Percentiles rank a stretch among this genome's conserved stretches.
These are phyloP conservation scores for Hymenoscyphus occultus DNA, from an alignment of 2,329 filamentous ascomycete genomes.

Conservation along the genomic window DNA sequence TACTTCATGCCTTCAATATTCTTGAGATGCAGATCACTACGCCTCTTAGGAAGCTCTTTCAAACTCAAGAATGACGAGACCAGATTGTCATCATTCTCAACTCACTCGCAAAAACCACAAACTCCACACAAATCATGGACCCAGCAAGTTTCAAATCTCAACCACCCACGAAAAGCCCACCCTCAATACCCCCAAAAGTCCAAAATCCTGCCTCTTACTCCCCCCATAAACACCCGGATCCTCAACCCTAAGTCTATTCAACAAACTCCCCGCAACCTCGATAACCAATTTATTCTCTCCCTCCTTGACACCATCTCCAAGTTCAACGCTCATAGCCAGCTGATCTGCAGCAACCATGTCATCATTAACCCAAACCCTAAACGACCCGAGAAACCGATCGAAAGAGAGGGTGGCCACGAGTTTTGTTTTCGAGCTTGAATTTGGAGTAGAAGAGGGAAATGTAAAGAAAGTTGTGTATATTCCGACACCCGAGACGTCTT, in stretches of 20 bases:
- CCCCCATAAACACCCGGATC: not conserved
- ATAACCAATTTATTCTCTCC: constrained; percentile 6
- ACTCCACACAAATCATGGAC: no score
- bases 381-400: not conserved
- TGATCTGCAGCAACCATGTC: not conserved
- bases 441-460: not conserved
- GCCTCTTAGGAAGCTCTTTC: no score
- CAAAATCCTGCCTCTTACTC: constrained; percentile 5
- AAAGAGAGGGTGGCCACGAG: not conserved
- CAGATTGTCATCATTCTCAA: no score
- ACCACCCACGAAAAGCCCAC: not conserved
- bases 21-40: no score
- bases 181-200: not conserved
- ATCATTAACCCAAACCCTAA: constrained; percentile 3
- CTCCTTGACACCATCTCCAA: not conserved
- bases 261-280: constrained; percentile 6
- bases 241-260: constrained; percentile 2
- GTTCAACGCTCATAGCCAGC: not conserved
- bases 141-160: not conserved
- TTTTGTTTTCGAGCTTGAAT: not conserved
- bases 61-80: no score
- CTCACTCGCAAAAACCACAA: not conserved
- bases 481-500: constrained; percentile 8
- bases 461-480: not conserved
- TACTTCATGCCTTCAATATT: not conserved